Conservation (phyloP, 345 rosid genomes). For the Bruguiera parviflora region DNA sequence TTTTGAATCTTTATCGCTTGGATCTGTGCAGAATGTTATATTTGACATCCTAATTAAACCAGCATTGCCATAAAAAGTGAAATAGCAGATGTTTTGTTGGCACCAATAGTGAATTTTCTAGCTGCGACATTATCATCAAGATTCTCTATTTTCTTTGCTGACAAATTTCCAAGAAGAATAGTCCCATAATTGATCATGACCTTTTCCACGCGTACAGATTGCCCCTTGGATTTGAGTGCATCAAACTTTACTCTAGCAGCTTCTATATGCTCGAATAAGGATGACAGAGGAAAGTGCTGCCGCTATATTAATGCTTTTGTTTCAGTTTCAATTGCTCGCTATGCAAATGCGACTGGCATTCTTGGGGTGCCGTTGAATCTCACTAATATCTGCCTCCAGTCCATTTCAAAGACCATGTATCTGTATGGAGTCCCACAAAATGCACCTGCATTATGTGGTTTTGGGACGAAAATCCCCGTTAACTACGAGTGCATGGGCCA, state of each 20-base stretch:
- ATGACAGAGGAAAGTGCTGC: conserved; percentile 78
- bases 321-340: conserved; percentile 69
- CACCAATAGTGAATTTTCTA: no score
- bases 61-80: no score
- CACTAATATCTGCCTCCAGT: conserved; percentile 47
- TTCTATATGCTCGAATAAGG: conserved; percentile 56
- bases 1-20: no score
- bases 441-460: conserved; percentile 74
- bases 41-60: no score
- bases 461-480: conserved; percentile 82
- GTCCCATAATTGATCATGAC: background rate
- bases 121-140: no score
- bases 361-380: conserved; percentile 62
- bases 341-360: conserved; percentile 64
- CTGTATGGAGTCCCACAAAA: conserved; percentile 76
- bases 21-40: no score
- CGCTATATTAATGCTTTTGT: conserved; percentile 88
- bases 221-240: conserved; percentile 78
- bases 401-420: conserved; percentile 68
- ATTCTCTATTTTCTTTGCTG: background rate
- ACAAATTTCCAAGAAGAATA: background rate
- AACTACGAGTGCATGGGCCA: conserved; percentile 67
- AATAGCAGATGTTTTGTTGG: no score
- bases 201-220: conserved; percentile 43
- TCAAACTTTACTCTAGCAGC: conserved; percentile 79